phyloP scores from a whole-genome alignment of 1,284 basidiomycete genomes.

The Chiua sp. region DNA sequence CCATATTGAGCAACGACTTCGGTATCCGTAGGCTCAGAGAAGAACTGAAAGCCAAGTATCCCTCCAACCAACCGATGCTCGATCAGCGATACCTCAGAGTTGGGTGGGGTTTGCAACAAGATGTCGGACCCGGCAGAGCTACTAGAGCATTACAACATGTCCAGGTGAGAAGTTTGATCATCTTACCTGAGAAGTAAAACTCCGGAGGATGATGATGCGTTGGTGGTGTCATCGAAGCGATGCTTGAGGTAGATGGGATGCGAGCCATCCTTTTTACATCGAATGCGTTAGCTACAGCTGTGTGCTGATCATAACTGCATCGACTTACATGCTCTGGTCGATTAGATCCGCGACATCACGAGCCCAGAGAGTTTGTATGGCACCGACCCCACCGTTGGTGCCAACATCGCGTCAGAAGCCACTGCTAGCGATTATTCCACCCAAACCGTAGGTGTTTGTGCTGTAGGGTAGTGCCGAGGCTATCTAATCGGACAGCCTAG shows the following conservation, averaged over 20 bases:
- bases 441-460: constrained; percentile 80
- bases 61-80: constrained; percentile 71
- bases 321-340: constrained; percentile 61
- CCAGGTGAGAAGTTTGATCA: not conserved
- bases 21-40: constrained; percentile 68
- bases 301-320: no score
- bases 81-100: constrained; percentile 57
- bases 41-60: constrained; percentile 72
- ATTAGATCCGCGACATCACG: constrained; percentile 65
- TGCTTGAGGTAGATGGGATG: constrained; percentile 75
- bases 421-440: constrained; percentile 72
- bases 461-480: constrained; percentile 65
- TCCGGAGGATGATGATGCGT: constrained; percentile 64
- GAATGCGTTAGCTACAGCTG: constrained; percentile 9
- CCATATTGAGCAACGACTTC: constrained; percentile 74
- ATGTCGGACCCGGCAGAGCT: constrained; percentile 68
- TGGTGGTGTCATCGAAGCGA: constrained; percentile 54
- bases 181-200: constrained; percentile 68
- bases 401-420: constrained; percentile 69
- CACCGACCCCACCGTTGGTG: constrained; percentile 55
- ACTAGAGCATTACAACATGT: not conserved
- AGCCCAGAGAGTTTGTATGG: constrained; percentile 75
- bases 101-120: constrained; percentile 59
- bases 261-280: constrained; percentile 56
- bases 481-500: constrained; percentile 46